A percentile compares a stretch with the other conserved stretches of the same genome.
Evolutionary conservation across 2,329 filamentous ascomycete species (phyloP).

Genomic region (Sporothrix mexicana): DNA sequence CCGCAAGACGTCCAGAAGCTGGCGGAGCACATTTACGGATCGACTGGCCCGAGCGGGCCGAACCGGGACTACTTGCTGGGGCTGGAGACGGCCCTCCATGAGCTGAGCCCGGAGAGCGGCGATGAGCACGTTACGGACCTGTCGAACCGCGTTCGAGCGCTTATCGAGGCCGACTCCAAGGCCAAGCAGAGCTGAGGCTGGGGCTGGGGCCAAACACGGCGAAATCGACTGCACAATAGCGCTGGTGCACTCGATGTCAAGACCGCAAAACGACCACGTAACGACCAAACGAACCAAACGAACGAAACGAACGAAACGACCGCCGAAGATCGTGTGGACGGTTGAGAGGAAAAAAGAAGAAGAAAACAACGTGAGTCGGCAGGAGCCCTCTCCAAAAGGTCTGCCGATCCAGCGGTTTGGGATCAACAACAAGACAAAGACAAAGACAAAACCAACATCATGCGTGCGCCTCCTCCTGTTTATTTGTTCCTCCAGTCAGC

Average conservation of each 20-base stretch:
- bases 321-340: not conserved
- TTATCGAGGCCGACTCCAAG: conserved; percentile 46
- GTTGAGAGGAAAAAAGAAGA: conserved; percentile 11
- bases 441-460: conserved; percentile 33
- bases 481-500: conserved; percentile 32
- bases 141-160: conserved; percentile 69
- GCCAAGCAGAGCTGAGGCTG: no score
- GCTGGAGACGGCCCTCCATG: conserved; percentile 75
- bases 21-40: conserved; percentile 79
- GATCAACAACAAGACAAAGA: conserved; percentile 22
- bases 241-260: not conserved
- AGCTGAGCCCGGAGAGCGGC: conserved; percentile 74
- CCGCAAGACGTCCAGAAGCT: conserved; percentile 78
- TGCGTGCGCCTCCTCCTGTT: conserved; percentile 41
- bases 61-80: conserved; percentile 89
- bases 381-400: conserved; percentile 22
- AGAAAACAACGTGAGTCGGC: not conserved
- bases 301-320: no score
- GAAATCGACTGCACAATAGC: not conserved
- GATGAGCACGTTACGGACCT: conserved; percentile 88
- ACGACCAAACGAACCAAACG: not conserved
- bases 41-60: conserved; percentile 81
- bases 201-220: no score
- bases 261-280: not conserved
- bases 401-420: conserved; percentile 25